Percentiles rank a stretch among this genome's conserved stretches.
phyloP scores from a whole-genome alignment of 805 yeast genomes.

The Lipomyces chichibuensis region DNA sequence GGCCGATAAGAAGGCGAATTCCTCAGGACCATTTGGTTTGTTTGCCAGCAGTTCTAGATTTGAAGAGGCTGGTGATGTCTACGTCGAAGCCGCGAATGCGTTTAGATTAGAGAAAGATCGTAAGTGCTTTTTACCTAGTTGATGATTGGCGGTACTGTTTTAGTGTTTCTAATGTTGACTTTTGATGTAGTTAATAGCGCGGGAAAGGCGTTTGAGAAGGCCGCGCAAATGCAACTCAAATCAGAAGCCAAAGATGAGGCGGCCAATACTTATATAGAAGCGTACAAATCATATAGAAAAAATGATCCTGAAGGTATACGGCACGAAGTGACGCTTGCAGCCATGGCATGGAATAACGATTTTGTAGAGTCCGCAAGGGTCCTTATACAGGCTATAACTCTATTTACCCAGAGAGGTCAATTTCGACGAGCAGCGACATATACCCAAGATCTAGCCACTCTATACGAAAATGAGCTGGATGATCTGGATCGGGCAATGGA shows the following conservation, averaged over 20 bases:
- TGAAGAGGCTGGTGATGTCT: conserved; percentile 93
- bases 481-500: conserved; percentile 70
- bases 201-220: conserved; percentile 81
- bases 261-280: conserved; percentile 85
- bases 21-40: conserved; percentile 64
- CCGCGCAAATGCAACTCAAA: conserved; percentile 76
- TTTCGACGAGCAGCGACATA: conserved; percentile 95
- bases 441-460: conserved; percentile 84
- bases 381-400: conserved; percentile 72
- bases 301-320: conserved; percentile 57
- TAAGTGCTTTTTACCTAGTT: conserved; percentile 9
- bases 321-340: neutral
- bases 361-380: conserved; percentile 68
- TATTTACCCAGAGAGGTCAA: conserved; percentile 88
- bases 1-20: conserved; percentile 72
- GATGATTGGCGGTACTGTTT: neutral
- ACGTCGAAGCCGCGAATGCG: conserved; percentile 89
- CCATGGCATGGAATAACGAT: neutral
- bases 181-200: conserved; percentile 56
- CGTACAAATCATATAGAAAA: conserved; percentile 80
- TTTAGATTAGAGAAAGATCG: conserved; percentile 74
- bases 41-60: conserved; percentile 50
- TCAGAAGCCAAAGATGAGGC: conserved; percentile 87
- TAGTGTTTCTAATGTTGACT: neutral
- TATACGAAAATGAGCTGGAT: conserved; percentile 75